Evolutionary conservation across 129 eudicot species (phyloP).

Genomic region (Ambrosia trifida): DNA sequence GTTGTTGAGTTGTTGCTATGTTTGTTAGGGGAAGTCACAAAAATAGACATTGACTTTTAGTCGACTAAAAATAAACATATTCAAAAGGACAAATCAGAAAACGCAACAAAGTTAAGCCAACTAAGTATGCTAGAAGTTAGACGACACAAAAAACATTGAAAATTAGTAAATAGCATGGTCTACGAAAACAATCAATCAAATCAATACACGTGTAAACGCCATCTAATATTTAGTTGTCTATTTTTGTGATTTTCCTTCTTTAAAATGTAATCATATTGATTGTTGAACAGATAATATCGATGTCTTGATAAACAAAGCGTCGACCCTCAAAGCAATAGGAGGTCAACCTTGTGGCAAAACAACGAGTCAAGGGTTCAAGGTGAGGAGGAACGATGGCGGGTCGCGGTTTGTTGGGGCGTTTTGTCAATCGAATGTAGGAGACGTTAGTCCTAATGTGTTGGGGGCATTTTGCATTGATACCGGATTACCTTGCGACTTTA

Average conservation of each 20-base stretch:
- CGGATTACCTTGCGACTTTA: constrained; percentile 63
- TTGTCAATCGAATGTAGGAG: constrained; percentile 77
- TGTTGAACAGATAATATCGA: constrained; percentile 16
- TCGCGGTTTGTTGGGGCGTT: constrained; percentile 57
- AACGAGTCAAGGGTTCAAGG: constrained; percentile 55
- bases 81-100: too few species aligned
- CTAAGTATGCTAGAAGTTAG: too few species aligned
- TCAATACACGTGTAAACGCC: too few species aligned
- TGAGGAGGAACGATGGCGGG: constrained; percentile 43
- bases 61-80: too few species aligned
- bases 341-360: constrained; percentile 53
- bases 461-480: constrained; percentile 66
- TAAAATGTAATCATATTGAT: neutral
- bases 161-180: too few species aligned
- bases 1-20: too few species aligned
- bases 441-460: constrained; percentile 71
- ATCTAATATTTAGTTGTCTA: too few species aligned
- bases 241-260: neutral
- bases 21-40: neutral
- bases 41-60: too few species aligned
- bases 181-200: too few species aligned
- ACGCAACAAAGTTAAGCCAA: too few species aligned
- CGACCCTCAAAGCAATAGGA: constrained; percentile 54
- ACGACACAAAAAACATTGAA: too few species aligned
- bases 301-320: constrained; percentile 35